A percentile compares a stretch with the other conserved stretches of the same genome.
Evolutionary conservation across 345 rosid genomes (phyloP).

Genomic region (Pistacia integerrima): DNA sequence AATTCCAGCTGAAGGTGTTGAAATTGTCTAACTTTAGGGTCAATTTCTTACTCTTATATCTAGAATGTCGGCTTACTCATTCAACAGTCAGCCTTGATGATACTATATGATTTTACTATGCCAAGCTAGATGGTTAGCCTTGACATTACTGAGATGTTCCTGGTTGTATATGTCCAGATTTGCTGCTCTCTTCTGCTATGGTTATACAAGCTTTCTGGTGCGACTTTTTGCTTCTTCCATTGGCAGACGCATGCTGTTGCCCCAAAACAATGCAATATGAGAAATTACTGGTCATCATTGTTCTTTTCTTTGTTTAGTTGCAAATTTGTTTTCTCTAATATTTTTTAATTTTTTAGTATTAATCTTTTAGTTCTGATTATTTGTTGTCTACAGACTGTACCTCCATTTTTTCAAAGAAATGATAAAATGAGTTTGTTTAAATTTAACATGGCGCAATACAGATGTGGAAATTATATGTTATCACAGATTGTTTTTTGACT

Average conservation of each 20-base stretch:
- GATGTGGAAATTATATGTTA: constrained; percentile 6
- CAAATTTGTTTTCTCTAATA: background rate
- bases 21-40: constrained; percentile 45
- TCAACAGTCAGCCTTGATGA: constrained; percentile 7
- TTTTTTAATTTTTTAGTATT: constrained; percentile 2
- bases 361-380: constrained; percentile 20
- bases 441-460: constrained; percentile 5
- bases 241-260: constrained; percentile 14
- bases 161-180: background rate
- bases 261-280: background rate
- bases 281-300: constrained; percentile 11
- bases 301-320: constrained; percentile 15
- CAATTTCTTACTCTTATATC: background rate
- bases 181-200: background rate
- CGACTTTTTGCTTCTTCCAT: background rate
- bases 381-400: constrained; percentile 7
- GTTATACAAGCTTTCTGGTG: constrained; percentile 4
- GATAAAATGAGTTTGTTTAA: constrained; percentile 10
- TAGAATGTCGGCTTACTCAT: background rate
- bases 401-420: constrained; percentile 20
- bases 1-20: constrained; percentile 64
- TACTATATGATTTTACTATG: constrained; percentile 1
- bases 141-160: constrained; percentile 10
- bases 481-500: background rate
- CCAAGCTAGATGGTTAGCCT: background rate